Base-by-base conservation (phyloP, 495 filamentous ascomycete species). In the Neurospora sp. region DNA sequence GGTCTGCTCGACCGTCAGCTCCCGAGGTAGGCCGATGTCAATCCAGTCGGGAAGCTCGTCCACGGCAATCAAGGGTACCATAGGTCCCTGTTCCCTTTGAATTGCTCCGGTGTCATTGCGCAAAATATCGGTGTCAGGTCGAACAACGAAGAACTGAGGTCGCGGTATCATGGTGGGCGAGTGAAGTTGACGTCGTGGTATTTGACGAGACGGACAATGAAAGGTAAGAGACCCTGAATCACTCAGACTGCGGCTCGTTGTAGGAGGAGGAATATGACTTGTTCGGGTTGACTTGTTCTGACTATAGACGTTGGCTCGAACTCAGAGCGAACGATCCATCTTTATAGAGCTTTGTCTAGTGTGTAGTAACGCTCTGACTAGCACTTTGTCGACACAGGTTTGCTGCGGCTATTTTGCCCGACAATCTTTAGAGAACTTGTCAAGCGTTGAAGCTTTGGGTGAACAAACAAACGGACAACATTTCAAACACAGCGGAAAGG, bases 11-110 rank as follows among this genome's bases (percentile, higher is more conserved):
- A 79, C 44, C 0, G 77, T 73, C 38, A 86, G 76, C 71, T 82
- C 75, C 7, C 85, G 82, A 20, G 84, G 84, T 6, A 83, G 74
- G 14, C 80, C 82, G 23, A 86, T 72, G 18, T 84, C 74, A 14
- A 85, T 72, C 76, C 80, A 82, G 7, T 77, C 78, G 1, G 84
- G 85, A 0, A 88, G 82, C 75, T 86, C 82, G 72, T 86, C 85
- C 12, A 83, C 77, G 0, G 84, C 78, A 27, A 87, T 78, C 23
- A 87, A 81, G 0, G 84, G 85, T 14, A 86, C 83, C 38, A 84
- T 78, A 23, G 80, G 76, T 0, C 82, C 75, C 9, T 79, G 80
- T 5, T 80, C 41, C 2, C 4, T 66, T 10, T 76, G 74, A 14
- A 77, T 38, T 37, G 42, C 69, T 54, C 77, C 78, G 2, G 74